A percentile compares a stretch with the other conserved stretches of the same genome.
These are phyloP conservation scores for Magnusiomyces sp. DNA, from an alignment of 1,139 yeast genomes.

Conservation along the genomic window DNA sequence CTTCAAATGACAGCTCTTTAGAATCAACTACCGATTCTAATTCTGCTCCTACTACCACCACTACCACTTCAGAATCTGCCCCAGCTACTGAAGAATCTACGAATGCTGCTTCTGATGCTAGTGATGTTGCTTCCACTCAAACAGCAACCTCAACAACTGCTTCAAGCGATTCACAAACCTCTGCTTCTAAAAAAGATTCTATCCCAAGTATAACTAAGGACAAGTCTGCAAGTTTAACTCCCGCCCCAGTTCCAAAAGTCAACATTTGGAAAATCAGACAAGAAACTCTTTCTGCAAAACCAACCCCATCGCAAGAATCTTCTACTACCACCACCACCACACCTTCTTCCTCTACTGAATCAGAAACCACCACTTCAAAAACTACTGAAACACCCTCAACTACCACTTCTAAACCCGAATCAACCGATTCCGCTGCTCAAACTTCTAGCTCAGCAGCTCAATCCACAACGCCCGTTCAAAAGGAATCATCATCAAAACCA, in stretches of 20 bases:
- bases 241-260: conserved; percentile 38
- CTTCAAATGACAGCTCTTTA: conserved; percentile 18
- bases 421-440: neutral
- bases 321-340: neutral
- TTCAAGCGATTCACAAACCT: conserved; percentile 10
- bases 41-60: conserved; percentile 21
- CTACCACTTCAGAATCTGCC: conserved; percentile 21
- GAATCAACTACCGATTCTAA: conserved; percentile 10
- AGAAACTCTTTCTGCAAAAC: neutral
- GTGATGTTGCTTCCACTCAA: conserved; percentile 13
- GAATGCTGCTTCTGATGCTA: conserved; percentile 27
- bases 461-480: neutral
- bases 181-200: conserved; percentile 12
- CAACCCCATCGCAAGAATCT: neutral
- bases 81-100: conserved; percentile 16
- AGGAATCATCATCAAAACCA: neutral
- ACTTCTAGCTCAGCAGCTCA: neutral
- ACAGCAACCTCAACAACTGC: conserved; percentile 13
- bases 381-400: neutral
- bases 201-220: conserved; percentile 15
- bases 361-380: neutral
- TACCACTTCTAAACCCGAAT: neutral
- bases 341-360: neutral
- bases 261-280: conserved; percentile 33
- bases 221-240: conserved; percentile 29